Percentiles rank a stretch among this genome's conserved stretches.
Conservation (phyloP, 257 asterid species). For the Solanum paucissectum region DNA sequence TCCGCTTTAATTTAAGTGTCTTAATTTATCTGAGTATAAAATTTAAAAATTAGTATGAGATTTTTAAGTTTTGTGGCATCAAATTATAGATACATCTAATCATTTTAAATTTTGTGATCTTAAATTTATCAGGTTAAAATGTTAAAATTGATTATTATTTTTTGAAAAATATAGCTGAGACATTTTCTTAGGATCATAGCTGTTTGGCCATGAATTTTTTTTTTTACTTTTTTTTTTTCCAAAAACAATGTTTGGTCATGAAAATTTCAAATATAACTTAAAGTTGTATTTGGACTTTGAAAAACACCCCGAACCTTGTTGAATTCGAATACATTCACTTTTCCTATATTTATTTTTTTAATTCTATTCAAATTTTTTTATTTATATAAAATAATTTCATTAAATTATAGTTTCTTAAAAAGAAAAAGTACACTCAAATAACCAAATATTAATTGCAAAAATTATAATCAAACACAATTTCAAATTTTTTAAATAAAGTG, state of each 20-base stretch:
- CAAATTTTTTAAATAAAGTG: background rate
- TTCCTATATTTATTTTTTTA: background rate
- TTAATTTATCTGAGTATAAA: too few relatives aligned
- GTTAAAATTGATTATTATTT: too few relatives aligned
- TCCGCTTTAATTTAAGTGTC: background rate
- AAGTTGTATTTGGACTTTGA: background rate
- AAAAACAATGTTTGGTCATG: background rate
- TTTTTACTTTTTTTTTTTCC: too few relatives aligned
- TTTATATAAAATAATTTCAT: background rate
- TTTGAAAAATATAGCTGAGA: background rate
- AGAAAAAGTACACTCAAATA: background rate
- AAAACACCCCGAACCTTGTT: background rate
- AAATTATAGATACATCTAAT: too few relatives aligned
- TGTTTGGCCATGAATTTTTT: accelerated
- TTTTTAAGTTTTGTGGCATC: too few relatives aligned
- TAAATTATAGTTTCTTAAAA: too few relatives aligned
- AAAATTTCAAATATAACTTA: background rate
- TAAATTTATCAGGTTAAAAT: too few relatives aligned
- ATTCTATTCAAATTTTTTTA: too few relatives aligned
- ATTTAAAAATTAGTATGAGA: too few relatives aligned
- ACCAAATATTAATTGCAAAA: background rate
- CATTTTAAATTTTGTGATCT: too few relatives aligned
- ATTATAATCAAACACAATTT: too few relatives aligned
- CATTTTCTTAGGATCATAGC: background rate
- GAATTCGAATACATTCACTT: background rate